Evolutionary conservation across 306 rosid species (phyloP).

Genomic region (Alnus glutinosa): DNA sequence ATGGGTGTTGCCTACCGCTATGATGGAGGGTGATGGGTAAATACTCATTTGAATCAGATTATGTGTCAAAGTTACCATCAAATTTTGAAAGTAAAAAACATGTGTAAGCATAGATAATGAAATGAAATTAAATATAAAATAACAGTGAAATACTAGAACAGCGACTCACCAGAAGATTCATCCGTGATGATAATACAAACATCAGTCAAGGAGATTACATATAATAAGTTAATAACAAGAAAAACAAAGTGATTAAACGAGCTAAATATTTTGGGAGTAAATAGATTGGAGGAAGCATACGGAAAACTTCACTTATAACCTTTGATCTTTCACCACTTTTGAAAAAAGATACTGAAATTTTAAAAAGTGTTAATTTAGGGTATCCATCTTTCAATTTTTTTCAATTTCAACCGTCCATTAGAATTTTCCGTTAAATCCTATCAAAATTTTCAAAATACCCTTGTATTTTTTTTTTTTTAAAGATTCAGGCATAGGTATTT

Average conservation of each 20-base stretch:
- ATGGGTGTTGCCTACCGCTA: slow-evolving; percentile 33
- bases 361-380: no score
- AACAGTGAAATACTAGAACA: slow-evolving; percentile 20
- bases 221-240: background rate
- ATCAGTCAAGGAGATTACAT: slow-evolving; percentile 44
- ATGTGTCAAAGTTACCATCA: background rate
- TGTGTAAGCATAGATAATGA: slow-evolving; percentile 2
- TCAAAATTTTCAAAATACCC: no score
- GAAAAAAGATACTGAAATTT: no score
- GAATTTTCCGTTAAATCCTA: no score
- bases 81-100: slow-evolving; percentile 30
- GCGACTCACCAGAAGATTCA: slow-evolving; percentile 43
- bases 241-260: background rate
- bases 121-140: slow-evolving; percentile 3
- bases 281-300: background rate
- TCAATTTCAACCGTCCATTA: no score
- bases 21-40: slow-evolving; percentile 21
- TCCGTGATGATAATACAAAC: slow-evolving; percentile 27
- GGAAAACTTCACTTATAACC: no score
- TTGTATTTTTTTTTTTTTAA: no score
- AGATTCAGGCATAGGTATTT: no score
- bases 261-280: background rate
- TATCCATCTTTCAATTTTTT: no score
- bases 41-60: slow-evolving; percentile 39
- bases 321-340: no score